A percentile compares a stretch with the other conserved stretches of the same genome.
phyloP scores from a whole-genome alignment of 768 basidiomycete genomes.

The Galerina marginata region DNA sequence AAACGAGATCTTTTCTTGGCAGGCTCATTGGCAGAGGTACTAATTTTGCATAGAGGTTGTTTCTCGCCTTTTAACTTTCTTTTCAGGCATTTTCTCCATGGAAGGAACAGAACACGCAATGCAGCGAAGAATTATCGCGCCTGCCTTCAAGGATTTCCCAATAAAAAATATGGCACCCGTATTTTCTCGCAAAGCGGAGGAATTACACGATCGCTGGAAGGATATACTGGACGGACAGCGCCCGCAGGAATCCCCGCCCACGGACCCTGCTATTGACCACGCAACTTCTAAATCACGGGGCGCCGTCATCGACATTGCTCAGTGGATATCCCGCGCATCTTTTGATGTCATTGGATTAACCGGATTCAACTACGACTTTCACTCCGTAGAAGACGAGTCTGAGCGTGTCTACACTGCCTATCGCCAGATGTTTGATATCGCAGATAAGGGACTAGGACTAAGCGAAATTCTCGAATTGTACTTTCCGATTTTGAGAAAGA shows the following conservation, averaged over 20 bases:
- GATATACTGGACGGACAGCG: conserved; percentile 27
- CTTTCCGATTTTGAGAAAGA: conserved; percentile 48
- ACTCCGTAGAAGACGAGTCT: conserved; percentile 52
- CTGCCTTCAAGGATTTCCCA: conserved; percentile 53
- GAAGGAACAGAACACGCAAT: conserved; percentile 55
- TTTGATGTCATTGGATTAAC: conserved; percentile 70
- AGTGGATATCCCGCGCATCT: conserved; percentile 65
- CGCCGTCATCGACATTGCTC: conserved; percentile 51
- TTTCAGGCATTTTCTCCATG: conserved; percentile 54
- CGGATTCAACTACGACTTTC: conserved; percentile 58
- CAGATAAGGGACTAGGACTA: conserved; percentile 48
- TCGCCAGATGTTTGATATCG: conserved; percentile 53
- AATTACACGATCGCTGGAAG: conserved; percentile 52
- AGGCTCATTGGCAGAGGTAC: conserved; percentile 55
- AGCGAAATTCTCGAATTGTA: conserved; percentile 49
- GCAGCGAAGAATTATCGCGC: conserved; percentile 53
- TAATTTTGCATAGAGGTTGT: neutral
- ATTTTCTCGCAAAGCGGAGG: conserved; percentile 57
- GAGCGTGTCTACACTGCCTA: conserved; percentile 55
- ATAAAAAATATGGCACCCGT: conserved; percentile 50
- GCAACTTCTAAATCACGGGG: conserved; percentile 12
- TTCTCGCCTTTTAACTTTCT: conserved; percentile 1
- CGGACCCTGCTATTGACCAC: neutral
- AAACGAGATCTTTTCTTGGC: conserved; percentile 53
- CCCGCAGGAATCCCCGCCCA: conserved; percentile 4